Conservation (phyloP, 176 grass and related monocot species). For the Secale cereale region DNA sequence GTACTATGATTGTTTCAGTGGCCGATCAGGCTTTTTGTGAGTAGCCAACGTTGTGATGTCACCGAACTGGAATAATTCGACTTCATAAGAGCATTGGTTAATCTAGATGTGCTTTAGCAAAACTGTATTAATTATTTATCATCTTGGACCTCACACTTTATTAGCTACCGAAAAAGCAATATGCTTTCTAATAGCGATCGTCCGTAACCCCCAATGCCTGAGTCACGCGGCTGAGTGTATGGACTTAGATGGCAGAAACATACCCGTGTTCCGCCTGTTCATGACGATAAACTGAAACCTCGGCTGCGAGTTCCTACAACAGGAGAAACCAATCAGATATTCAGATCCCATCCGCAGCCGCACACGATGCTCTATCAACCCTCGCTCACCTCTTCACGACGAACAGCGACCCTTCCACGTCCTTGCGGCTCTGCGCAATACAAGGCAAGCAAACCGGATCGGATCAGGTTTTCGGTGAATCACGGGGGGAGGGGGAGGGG, state of each 20-base stretch:
- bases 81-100: background rate
- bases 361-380: background rate
- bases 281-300: slow-evolving; percentile 95
- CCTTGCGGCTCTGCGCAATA: slow-evolving; percentile 73
- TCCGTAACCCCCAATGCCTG: background rate
- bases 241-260: background rate
- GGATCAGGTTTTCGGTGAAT: slow-evolving; percentile 1
- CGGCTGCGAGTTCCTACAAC: slow-evolving; percentile 64
- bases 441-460: background rate
- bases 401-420: slow-evolving; percentile 89
- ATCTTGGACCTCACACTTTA: background rate
- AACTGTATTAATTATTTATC: background rate
- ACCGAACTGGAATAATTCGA: background rate
- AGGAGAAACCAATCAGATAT: slow-evolving; percentile 2
- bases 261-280: slow-evolving; percentile 87
- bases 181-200: background rate
- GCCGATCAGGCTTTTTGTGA: background rate
- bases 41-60: background rate
- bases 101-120: background rate
- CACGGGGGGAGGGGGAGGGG: background rate
- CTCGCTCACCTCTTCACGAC: slow-evolving; percentile 77
- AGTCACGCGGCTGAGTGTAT: background rate
- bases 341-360: slow-evolving; percentile 18
- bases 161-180: background rate
- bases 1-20: background rate